A percentile compares a stretch with the other conserved stretches of the same genome.
Evolutionary conservation across 2,329 filamentous ascomycete species (phyloP).

Genomic region (Neofusicoccum umdonicola): DNA sequence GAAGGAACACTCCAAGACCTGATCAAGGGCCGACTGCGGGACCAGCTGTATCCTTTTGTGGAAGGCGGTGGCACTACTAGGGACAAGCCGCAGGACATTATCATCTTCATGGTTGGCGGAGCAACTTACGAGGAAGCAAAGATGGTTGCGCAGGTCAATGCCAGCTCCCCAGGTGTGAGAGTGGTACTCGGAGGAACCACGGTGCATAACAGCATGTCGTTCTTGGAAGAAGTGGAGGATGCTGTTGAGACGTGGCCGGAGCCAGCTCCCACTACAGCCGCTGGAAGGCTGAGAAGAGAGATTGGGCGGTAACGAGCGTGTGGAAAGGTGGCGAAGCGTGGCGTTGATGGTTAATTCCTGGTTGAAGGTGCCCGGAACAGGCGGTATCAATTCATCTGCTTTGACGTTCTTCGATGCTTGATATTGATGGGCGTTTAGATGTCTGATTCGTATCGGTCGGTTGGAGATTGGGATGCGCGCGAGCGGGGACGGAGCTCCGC

Average conservation of each 20-base stretch:
- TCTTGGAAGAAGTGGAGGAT: constrained; percentile 89
- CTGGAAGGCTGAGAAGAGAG: constrained; percentile 61
- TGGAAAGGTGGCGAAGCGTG: background rate
- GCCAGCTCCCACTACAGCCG: constrained; percentile 48
- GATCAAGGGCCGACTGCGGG: constrained; percentile 84
- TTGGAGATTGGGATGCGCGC: no score
- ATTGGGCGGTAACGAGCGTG: constrained; percentile 46
- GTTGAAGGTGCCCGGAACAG: background rate
- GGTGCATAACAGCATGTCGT: constrained; percentile 83
- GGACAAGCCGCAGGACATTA: constrained; percentile 94
- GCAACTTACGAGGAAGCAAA: constrained; percentile 97
- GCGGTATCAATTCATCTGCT: background rate
- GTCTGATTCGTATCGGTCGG: no score
- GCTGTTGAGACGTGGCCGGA: constrained; percentile 86
- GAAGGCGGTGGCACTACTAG: constrained; percentile 82
- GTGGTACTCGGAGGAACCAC: constrained; percentile 86
- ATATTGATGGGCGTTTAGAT: no score
- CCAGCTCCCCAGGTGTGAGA: constrained; percentile 80
- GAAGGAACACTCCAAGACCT: constrained; percentile 87
- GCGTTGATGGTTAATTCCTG: background rate
- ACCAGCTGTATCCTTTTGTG: constrained; percentile 89
- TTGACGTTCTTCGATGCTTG: no score
- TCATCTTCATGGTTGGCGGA: constrained; percentile 92
- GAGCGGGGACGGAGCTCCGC: no score
- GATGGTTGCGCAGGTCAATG: constrained; percentile 92